Percentiles rank a stretch among this genome's conserved stretches.
Conservation (phyloP, 768 basidiomycete genomes). For the Cantharellus cinnabarinus region DNA sequence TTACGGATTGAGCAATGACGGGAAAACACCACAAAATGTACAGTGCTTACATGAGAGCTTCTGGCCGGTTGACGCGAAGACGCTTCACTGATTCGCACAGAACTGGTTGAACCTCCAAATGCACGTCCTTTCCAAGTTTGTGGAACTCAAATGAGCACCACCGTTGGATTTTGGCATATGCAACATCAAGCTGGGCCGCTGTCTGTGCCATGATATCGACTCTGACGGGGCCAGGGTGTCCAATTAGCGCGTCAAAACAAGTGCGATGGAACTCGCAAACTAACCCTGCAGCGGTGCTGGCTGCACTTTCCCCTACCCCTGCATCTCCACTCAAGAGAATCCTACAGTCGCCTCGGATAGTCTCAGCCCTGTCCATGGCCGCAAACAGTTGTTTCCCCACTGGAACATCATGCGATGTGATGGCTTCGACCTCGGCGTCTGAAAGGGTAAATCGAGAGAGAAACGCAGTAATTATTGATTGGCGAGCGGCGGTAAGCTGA, state of each 20-base stretch:
- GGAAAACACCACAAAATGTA: too few species aligned
- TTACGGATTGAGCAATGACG: not conserved
- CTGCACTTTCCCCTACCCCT: conserved; percentile 33
- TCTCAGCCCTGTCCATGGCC: conserved; percentile 71
- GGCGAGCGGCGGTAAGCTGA: conserved; percentile 46
- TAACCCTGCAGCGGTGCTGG: conserved; percentile 45
- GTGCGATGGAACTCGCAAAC: conserved; percentile 5
- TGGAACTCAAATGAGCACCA: conserved; percentile 77
- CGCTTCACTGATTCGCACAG: conserved; percentile 57
- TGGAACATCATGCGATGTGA: conserved; percentile 61
- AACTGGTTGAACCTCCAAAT: conserved; percentile 41
- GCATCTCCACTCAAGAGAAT: conserved; percentile 75
- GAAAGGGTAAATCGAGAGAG: conserved; percentile 69
- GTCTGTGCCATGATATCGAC: conserved; percentile 79
- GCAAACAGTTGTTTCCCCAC: conserved; percentile 57
- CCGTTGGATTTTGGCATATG: conserved; percentile 72
- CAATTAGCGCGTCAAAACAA: not conserved
- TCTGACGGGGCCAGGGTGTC: conserved; percentile 14
- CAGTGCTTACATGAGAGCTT: conserved; percentile 42
- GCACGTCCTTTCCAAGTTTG: conserved; percentile 49
- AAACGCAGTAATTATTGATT: conserved; percentile 59
- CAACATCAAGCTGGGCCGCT: conserved; percentile 64
- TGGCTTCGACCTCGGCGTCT: conserved; percentile 45
- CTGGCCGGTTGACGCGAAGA: conserved; percentile 47
- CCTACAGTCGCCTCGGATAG: conserved; percentile 66